Conservation (phyloP, 495 filamentous ascomycete genomes). For the Hypoxylon crocopeplum region DNA sequence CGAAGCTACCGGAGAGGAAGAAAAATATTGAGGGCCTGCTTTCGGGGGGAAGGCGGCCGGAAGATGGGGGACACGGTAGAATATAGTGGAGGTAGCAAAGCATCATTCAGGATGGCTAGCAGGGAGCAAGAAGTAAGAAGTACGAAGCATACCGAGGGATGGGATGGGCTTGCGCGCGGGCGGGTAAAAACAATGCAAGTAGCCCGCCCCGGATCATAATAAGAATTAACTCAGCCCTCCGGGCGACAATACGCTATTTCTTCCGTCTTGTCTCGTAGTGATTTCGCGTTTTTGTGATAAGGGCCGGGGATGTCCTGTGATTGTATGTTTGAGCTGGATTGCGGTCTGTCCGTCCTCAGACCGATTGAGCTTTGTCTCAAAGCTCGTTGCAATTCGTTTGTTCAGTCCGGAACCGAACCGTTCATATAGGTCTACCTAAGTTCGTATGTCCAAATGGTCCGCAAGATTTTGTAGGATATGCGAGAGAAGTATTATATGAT, state of each 20-base stretch:
- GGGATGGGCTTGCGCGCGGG: conserved; percentile 1
- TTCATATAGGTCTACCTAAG: too few relatives aligned
- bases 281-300: neutral
- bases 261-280: neutral
- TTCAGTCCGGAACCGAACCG: too few relatives aligned
- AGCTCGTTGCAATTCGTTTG: too few relatives aligned
- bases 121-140: too few relatives aligned
- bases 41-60: neutral
- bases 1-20: neutral
- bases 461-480: too few relatives aligned
- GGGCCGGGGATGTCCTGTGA: too few relatives aligned
- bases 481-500: too few relatives aligned
- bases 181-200: neutral
- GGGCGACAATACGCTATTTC: conserved; percentile 7
- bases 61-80: neutral
- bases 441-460: too few relatives aligned
- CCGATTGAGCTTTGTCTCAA: too few relatives aligned
- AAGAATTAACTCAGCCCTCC: conserved; percentile 21
- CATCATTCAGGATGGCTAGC: conserved; percentile 10
- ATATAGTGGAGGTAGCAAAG: conserved; percentile 17
- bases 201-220: conserved; percentile 22
- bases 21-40: conserved; percentile 3
- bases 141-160: conserved; percentile 1
- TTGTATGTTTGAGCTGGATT: too few relatives aligned
- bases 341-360: too few relatives aligned